Percentiles rank a stretch among this genome's conserved stretches.
Conservation (phyloP, 169 alveolate genomes). For the Plasmodium vinckei region DNA sequence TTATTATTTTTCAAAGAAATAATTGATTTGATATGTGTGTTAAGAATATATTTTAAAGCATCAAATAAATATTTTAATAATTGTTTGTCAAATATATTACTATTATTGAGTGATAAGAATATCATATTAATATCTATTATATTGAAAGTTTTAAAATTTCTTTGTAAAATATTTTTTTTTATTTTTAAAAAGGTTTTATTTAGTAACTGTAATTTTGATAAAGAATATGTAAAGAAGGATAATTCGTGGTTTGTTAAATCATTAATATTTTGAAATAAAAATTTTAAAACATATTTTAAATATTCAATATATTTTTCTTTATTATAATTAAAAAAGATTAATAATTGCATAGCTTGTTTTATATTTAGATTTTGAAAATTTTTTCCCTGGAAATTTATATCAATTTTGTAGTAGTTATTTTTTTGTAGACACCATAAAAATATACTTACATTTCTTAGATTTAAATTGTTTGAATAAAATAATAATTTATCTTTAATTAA, state of each 20-base stretch:
- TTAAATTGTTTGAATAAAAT: constrained; percentile 49
- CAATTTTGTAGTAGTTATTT: constrained; percentile 38
- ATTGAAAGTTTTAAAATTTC: constrained; percentile 20
- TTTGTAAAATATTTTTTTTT: constrained; percentile 19
- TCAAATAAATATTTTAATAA: constrained; percentile 22
- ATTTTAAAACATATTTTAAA: constrained; percentile 48
- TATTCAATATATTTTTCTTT: constrained; percentile 52
- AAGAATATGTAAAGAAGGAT: constrained; percentile 49
- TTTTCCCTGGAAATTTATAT: constrained; percentile 37
- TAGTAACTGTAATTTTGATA: constrained; percentile 41
- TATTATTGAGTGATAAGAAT: constrained; percentile 32
- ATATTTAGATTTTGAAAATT: constrained; percentile 51
- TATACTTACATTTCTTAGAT: constrained; percentile 60
- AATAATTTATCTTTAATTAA: constrained; percentile 57
- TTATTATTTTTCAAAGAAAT: not conserved
- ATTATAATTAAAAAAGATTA: constrained; percentile 51
- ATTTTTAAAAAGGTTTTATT: constrained; percentile 25
- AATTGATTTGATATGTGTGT: not conserved
- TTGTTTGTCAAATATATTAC: constrained; percentile 43
- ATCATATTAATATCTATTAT: constrained; percentile 54
- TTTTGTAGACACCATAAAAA: constrained; percentile 68
- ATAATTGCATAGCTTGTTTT: constrained; percentile 72
- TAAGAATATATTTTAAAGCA: constrained; percentile 21
- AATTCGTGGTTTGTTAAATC: constrained; percentile 50
- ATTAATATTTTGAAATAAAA: constrained; percentile 23